Evolutionary conservation across 345 rosid species (phyloP), one percentile per base, ranked within the genome.

Genomic region (Stellera chamaejasme): DNA sequence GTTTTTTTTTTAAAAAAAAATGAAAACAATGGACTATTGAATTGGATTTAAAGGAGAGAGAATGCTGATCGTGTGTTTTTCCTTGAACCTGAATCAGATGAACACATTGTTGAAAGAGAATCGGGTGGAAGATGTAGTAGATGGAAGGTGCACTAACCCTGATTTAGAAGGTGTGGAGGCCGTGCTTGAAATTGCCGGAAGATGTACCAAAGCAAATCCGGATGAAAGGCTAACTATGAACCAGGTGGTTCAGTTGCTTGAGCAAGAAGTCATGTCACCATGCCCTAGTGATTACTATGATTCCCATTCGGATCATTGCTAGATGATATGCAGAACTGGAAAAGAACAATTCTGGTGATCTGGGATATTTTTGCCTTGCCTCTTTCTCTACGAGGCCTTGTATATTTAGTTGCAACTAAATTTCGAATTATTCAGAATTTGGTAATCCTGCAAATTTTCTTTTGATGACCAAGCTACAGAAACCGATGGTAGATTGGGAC

Each of bases 261-360:
- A 88, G 69, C 98, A 88, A 77, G 98, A 92, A 70, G 76, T 85
- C 47, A 73, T 88, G 88, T 84, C 96, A 6, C 96, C 98, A 49
- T 85, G 91, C 78, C 85, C 88, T 2, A 84, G 88, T 11, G 95
- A 92, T 52, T 83, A 80, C 72, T 92, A 83, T 4, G 96, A 79
- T 69, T 88, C 98, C 39, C 95, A 92, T 1, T 92, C 96, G 2
- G 96, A 85, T 65, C 82, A 76, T 67, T 79, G 87, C 58, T 81
- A 65, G 64, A 47, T 19, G 46, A 26, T 39, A 3, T 9, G 2
- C 27, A 32, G 39, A 32, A 32, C 39, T 2, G 39, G 39, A 3
- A 32, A 32, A 32, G 39, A 32, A 32, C 39, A 32, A 32, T 32
- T 32, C 39, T 32, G 39, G 2, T 32, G 8, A 4, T 32, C 0